These are phyloP conservation scores for Gossypium trilobum DNA, from an alignment of 441 rosid species.

Conservation along the genomic window DNA sequence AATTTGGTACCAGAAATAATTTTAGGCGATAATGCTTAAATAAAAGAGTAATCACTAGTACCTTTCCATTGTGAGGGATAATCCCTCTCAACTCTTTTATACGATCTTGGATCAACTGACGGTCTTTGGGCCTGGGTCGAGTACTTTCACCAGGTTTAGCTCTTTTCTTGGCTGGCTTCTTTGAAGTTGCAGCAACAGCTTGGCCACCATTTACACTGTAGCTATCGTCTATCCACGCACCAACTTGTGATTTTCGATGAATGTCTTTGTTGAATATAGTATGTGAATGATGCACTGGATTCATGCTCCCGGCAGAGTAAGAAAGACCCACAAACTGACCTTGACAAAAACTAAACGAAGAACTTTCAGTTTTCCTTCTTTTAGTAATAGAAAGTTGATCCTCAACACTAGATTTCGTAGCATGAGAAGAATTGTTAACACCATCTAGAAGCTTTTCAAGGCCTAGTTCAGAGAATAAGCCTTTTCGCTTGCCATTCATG, in stretches of 20 bases:
- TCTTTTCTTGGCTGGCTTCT: constrained; percentile 51
- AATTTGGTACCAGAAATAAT: background rate
- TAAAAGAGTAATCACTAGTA: constrained; percentile 22
- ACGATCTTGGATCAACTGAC: constrained; percentile 91
- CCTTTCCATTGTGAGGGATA: constrained; percentile 81
- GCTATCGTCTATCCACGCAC: constrained; percentile 68
- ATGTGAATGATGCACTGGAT: constrained; percentile 18
- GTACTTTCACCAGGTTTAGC: constrained; percentile 75
- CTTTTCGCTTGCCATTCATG: constrained; percentile 32
- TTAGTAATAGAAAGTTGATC: constrained; percentile 37
- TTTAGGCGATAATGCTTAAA: background rate
- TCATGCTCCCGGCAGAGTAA: constrained; percentile 27
- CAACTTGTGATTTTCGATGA: constrained; percentile 38
- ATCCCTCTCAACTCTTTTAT: constrained; percentile 76
- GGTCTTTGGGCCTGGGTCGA: constrained; percentile 91
- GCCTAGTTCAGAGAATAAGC: constrained; percentile 66
- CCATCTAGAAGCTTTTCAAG: constrained; percentile 54
- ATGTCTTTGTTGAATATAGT: constrained; percentile 23
- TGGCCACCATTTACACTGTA: constrained; percentile 49
- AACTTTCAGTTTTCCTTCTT: constrained; percentile 44
- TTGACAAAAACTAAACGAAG: constrained; percentile 28
- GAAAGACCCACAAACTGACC: constrained; percentile 24
- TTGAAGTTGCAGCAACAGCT: constrained; percentile 24
- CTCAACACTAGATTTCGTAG: constrained; percentile 22
- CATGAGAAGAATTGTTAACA: constrained; percentile 24